Evolutionary conservation across 2,329 filamentous ascomycete species (phyloP).

Genomic region (Neofusicoccum cordaticola): DNA sequence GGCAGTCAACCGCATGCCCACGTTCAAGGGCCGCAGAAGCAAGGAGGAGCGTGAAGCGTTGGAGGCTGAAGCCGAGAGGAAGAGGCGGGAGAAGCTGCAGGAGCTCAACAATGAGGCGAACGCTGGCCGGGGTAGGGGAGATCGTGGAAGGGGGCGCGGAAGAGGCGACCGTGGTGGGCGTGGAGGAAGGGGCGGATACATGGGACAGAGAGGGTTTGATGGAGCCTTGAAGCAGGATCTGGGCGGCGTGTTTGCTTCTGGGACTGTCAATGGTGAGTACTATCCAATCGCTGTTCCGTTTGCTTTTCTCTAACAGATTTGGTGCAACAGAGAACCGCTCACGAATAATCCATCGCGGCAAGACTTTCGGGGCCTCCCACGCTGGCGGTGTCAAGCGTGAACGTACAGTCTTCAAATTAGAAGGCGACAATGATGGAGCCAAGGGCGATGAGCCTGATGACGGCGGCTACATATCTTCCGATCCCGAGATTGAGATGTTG

Average conservation of each 20-base stretch:
- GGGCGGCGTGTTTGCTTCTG: constrained; percentile 11
- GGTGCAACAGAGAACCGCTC: constrained; percentile 1
- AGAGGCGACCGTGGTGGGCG: constrained; percentile 29
- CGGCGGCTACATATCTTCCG: constrained; percentile 46
- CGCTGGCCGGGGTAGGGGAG: constrained; percentile 21
- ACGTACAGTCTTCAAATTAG: neutral
- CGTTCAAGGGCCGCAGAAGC: constrained; percentile 44
- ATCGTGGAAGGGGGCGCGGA: constrained; percentile 25
- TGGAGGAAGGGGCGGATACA: constrained; percentile 43
- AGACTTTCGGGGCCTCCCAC: constrained; percentile 11
- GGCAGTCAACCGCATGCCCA: constrained; percentile 33
- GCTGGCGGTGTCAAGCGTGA: constrained; percentile 1
- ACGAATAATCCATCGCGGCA: constrained; percentile 14
- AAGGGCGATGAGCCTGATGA: constrained; percentile 27
- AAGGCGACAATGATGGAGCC: constrained; percentile 29
- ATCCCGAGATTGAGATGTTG: constrained; percentile 51
- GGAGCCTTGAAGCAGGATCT: neutral
- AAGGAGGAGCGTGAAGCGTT: constrained; percentile 44
- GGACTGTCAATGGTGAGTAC: constrained; percentile 5
- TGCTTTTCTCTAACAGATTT: neutral
- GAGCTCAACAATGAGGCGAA: constrained; percentile 32
- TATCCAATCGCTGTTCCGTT: neutral
- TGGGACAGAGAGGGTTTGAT: constrained; percentile 20
- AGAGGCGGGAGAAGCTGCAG: constrained; percentile 37
- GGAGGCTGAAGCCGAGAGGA: constrained; percentile 38